phyloP scores from a whole-genome alignment of 305 asterid species.

The Plantago coronopus region DNA sequence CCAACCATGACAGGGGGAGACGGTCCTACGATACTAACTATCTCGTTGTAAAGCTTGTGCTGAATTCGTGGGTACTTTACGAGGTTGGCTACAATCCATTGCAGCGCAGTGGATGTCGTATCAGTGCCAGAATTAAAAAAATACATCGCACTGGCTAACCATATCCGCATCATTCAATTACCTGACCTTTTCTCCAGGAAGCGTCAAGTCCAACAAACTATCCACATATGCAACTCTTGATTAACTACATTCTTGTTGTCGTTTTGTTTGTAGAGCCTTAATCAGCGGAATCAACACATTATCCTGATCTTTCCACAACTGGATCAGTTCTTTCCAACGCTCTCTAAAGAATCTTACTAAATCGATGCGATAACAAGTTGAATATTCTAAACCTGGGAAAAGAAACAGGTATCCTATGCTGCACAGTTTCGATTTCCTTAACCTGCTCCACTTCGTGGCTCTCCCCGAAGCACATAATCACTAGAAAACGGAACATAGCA shows the following conservation, averaged over 20 bases:
- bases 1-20: neutral
- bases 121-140: neutral
- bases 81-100: slow-evolving; percentile 51
- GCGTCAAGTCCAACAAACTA: neutral
- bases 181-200: neutral
- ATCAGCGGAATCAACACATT: slow-evolving; percentile 46
- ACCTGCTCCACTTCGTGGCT: slow-evolving; percentile 47
- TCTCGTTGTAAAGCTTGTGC: slow-evolving; percentile 2
- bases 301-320: slow-evolving; percentile 40
- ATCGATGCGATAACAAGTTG: slow-evolving; percentile 38
- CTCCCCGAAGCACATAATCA: slow-evolving; percentile 69
- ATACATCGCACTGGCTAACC: neutral
- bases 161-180: neutral
- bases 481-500: slow-evolving; percentile 63
- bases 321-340: slow-evolving; percentile 45
- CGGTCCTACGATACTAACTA: slow-evolving; percentile 4
- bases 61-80: slow-evolving; percentile 14
- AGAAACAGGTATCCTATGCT: slow-evolving; percentile 28
- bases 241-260: neutral
- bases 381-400: slow-evolving; percentile 34
- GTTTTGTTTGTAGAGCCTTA: slow-evolving; percentile 37
- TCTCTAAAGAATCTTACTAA: slow-evolving; percentile 44
- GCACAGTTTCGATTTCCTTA: slow-evolving; percentile 40
- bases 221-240: neutral
- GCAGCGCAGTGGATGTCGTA: slow-evolving; percentile 38